These are phyloP conservation scores for Crotalaria pallida DNA, from an alignment of 306 rosid species.

Conservation along the genomic window DNA sequence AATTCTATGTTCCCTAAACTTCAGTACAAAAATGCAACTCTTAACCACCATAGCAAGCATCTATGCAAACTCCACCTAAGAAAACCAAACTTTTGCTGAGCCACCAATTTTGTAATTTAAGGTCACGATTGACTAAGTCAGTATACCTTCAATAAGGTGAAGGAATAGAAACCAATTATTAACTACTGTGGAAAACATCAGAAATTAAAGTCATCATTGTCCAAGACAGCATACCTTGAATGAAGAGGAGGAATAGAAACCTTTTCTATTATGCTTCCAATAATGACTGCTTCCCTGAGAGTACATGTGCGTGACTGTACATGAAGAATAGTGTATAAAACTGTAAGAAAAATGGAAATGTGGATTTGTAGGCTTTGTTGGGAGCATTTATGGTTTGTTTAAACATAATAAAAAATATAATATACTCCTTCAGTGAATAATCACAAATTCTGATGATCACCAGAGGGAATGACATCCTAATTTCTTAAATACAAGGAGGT, in stretches of 20 bases:
- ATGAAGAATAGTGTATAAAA: conserved; percentile 25
- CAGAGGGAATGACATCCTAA: neutral
- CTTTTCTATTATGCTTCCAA: conserved; percentile 85
- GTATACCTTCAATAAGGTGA: neutral
- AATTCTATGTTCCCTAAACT: neutral
- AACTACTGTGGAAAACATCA: neutral
- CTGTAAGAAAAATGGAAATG: neutral
- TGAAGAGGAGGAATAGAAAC: conserved; percentile 85
- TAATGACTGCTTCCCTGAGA: conserved; percentile 88
- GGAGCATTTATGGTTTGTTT: neutral
- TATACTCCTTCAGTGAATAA: neutral
- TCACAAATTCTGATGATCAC: conserved; percentile 4
- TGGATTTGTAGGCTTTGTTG: neutral
- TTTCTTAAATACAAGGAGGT: neutral
- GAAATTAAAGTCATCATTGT: neutral
- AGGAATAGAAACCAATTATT: neutral
- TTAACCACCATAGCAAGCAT: neutral
- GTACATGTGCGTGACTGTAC: conserved; percentile 74
- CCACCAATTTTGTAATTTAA: neutral
- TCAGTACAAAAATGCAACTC: neutral
- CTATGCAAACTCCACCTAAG: neutral
- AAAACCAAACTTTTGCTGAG: neutral
- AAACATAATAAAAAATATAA: neutral
- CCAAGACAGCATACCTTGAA: conserved; percentile 60
- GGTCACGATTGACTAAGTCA: neutral